Evolutionary conservation across 108 stramenopile genomes (phyloP).

Genomic region (Seminavis robusta): DNA sequence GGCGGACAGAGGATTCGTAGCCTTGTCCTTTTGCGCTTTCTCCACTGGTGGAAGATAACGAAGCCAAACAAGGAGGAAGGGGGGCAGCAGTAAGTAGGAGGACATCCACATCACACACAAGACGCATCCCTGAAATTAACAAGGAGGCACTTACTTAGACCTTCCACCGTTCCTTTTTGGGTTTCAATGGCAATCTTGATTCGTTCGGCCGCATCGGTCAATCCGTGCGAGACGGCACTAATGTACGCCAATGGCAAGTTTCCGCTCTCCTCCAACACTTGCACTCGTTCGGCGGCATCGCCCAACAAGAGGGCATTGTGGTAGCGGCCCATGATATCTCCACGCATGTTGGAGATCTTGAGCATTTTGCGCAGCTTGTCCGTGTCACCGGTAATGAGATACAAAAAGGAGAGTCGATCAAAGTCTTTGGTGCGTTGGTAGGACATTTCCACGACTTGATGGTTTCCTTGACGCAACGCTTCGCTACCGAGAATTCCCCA

Average conservation of each 20-base stretch:
- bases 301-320: slow-evolving; percentile 97
- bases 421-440: slow-evolving; percentile 98
- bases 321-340: slow-evolving; percentile 95
- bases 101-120: too few species aligned
- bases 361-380: slow-evolving; percentile 97
- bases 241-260: slow-evolving; percentile 94
- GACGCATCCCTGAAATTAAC: too few species aligned
- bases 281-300: slow-evolving; percentile 90
- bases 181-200: slow-evolving; percentile 91
- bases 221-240: slow-evolving; percentile 87
- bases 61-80: too few species aligned
- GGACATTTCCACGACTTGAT: slow-evolving; percentile 97
- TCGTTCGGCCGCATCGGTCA: slow-evolving; percentile 89
- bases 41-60: too few species aligned
- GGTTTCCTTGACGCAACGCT: slow-evolving; percentile 95
- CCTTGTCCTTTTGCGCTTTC: too few species aligned
- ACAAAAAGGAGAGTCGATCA: slow-evolving; percentile 95
- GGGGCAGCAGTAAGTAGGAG: too few species aligned
- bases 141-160: too few species aligned
- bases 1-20: slow-evolving; percentile 21
- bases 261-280: slow-evolving; percentile 91
- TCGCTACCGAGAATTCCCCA: slow-evolving; percentile 95
- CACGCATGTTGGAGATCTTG: slow-evolving; percentile 95
- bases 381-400: slow-evolving; percentile 91
- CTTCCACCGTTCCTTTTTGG: slow-evolving; percentile 74